Percentiles rank a stretch among this genome's conserved stretches.
Conservation (phyloP, 345 rosid species). For the Passiflora organensis region DNA sequence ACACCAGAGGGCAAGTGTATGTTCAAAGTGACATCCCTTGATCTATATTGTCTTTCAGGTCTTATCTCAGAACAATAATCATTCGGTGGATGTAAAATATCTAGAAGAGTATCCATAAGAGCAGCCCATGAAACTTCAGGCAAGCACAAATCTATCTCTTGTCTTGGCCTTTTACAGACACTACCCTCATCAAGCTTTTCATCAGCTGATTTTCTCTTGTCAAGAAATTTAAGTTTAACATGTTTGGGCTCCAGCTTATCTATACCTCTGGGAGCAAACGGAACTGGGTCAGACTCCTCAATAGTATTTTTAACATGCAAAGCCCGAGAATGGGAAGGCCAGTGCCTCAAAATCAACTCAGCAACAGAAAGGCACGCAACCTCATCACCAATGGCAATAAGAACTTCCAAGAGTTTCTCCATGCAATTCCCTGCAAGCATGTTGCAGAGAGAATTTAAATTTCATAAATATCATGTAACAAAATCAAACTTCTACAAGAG, state of each 20-base stretch:
- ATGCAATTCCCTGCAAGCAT: conserved; percentile 86
- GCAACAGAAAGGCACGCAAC: conserved; percentile 93
- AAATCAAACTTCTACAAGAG: neutral
- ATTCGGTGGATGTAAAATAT: conserved; percentile 52
- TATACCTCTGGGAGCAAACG: conserved; percentile 88
- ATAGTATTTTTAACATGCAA: conserved; percentile 70
- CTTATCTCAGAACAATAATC: conserved; percentile 28
- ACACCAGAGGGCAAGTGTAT: conserved; percentile 41
- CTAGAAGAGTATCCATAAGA: conserved; percentile 58
- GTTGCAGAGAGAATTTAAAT: conserved; percentile 5
- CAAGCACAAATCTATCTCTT: conserved; percentile 48
- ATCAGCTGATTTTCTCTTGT: conserved; percentile 71
- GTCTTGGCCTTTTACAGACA: conserved; percentile 53
- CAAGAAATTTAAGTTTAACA: conserved; percentile 72
- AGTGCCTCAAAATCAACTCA: conserved; percentile 86
- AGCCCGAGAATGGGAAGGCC: conserved; percentile 99
- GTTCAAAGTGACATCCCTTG: conserved; percentile 69
- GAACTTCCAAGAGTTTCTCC: conserved; percentile 98
- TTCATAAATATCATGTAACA: conserved; percentile 3
- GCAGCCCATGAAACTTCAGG: conserved; percentile 71
- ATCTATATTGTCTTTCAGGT: conserved; percentile 30
- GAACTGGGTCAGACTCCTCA: conserved; percentile 68
- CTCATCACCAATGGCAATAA: conserved; percentile 97
- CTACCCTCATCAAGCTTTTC: conserved; percentile 39
- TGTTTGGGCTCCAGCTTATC: conserved; percentile 89